These are phyloP conservation scores for Cladosporium sp. DNA, from an alignment of 2,329 filamentous ascomycete species.

Conservation along the genomic window DNA sequence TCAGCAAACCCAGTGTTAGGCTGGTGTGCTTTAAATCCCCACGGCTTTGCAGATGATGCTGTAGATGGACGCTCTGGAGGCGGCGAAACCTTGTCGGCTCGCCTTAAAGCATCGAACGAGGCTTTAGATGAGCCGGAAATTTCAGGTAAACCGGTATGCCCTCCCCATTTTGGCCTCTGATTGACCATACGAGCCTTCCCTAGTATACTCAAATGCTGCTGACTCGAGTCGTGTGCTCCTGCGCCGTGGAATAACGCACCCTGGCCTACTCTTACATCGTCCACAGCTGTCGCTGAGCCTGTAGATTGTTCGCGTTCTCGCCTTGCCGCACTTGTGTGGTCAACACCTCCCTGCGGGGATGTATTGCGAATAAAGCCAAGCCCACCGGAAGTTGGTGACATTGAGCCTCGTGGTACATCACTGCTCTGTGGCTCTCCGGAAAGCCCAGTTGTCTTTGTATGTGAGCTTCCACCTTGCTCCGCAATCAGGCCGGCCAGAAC, in stretches of 20 bases:
- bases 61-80: background rate
- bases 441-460: background rate
- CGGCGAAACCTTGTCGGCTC: constrained; percentile 8
- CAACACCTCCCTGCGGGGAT: too few relatives aligned
- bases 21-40: background rate
- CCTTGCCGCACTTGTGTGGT: too few relatives aligned
- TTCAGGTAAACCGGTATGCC: background rate
- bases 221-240: too few relatives aligned
- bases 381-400: too few relatives aligned
- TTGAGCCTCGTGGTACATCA: too few relatives aligned
- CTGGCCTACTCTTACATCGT: background rate
- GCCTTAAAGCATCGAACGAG: constrained; percentile 2
- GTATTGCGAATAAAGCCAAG: too few relatives aligned
- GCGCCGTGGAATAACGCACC: too few relatives aligned
- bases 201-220: background rate
- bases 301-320: too few relatives aligned
- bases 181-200: background rate
- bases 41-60: constrained; percentile 1
- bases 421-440: too few relatives aligned
- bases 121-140: background rate
- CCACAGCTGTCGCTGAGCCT: background rate
- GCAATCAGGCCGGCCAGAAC: background rate
- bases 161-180: constrained; percentile 8
- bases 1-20: background rate
- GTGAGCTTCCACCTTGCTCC: background rate